Base-by-base conservation (phyloP, 202 grass and related monocot genomes). In the Eragrostis tef region DNA sequence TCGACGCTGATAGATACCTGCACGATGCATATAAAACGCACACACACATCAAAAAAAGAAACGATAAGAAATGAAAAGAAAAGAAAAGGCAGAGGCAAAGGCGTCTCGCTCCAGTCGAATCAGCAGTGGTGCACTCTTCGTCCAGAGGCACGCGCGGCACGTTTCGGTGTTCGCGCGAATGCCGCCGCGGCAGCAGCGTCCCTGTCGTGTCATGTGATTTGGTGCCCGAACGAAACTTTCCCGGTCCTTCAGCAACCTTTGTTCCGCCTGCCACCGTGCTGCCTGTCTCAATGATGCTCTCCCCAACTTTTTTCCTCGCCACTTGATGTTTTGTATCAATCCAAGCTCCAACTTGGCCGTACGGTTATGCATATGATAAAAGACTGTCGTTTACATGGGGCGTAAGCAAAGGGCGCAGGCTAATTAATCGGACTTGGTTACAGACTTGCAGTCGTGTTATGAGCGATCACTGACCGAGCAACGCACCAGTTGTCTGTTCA, bases 1-100 rank as follows among this genome's bases (percentile, higher is more conserved):
- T 50, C 70, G 64, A 81, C 24, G 36, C 20, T 3, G 21, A 71
- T 71, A n/a, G 45, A 64, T 64, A 26, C n/a, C 41, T 0, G 61
- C 27, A 43, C 27, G 56, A 72, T 72, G 31, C 67, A 79, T 36
- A 57, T 64, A 79, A 64, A 67, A 75, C 68, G 79, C 57, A 39
- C 41, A 5, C n/a, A 1, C 15, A 5, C 60, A 64, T 12, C 1
- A 3, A 11, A 0, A 7, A 17, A 0, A 36, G 11, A 42, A 60
- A 60, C 9, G 20, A 29, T 11, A 14, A 52, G 2, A 20, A 12
- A n/a, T 26, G 34, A 39, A 39, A n/a, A 4, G 7, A 24, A 57
- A 11, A 3, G 0, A 15, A 51, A 73, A 66, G 24, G 11, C 16
- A 71, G 34, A 6, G 5, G 34, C 34, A 39, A 71, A 57, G 42